Evolutionary conservation across 768 basidiomycete species (phyloP), one percentile per base, ranked within the genome.

Genomic region (Mrakia blollopis): DNA sequence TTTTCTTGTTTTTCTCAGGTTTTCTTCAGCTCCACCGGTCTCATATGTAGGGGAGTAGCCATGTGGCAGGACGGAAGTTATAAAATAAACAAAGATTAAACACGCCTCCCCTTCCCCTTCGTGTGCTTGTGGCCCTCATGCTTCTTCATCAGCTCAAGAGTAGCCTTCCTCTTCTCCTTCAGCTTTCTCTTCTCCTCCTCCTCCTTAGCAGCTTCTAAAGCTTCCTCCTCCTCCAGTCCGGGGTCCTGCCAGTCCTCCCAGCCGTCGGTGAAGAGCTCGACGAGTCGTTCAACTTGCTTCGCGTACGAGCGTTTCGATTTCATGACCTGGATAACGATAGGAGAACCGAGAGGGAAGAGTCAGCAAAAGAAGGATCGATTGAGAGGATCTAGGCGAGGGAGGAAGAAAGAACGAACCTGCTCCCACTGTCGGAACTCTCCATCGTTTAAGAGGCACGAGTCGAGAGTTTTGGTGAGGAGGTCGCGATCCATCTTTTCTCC

Each of bases 221-320:
- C 57, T 11, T 71, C 68, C 28, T 61, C 69, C 41, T 76, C 75
- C 54, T 57, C 65, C 2, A 44, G 67, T 37, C 57, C 57, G 18
- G 74, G 71, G 16, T 81, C 81, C 21, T 72, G 44, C 82, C 81
- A 80, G 28, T 78, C 82, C 70, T 84, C 83, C 79, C 81, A 83
- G 0, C 83, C 83, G 63, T 83, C 82, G 65, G 82, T 82, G 65
- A 81, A 84, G 21, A 44, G 25, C 7, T 80, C 74, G 52, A 79
- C 78, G 14, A 84, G 79, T 37, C 79, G 80, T 52, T 83, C 79
- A n/a, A 79, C 50, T 79, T 83, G 83, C 54, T 74, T 65, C 69
- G 61, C 54, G 72, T 67, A 14, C 23, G 63, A 54, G 75, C 79
- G 28, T 50, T 78, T 77, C 28, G 78, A 78, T 13, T 77, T 79